Percentiles rank a stretch among this genome's conserved stretches.
phyloP scores from a whole-genome alignment of 371 early-diverging fungal genomes.

The Mortierella sp. region DNA sequence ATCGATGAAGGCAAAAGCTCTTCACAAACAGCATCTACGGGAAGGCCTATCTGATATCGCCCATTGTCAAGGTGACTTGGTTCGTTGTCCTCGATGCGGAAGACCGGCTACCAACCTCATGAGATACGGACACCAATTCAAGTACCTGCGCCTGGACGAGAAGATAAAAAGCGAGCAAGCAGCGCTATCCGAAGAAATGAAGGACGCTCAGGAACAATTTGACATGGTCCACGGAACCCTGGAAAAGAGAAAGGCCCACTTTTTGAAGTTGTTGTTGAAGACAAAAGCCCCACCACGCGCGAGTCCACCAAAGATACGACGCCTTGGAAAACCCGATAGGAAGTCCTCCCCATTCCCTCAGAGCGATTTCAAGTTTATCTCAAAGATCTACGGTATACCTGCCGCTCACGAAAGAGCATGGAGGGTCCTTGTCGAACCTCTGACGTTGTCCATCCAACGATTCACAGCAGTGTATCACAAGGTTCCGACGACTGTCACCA shows the following conservation, averaged over 20 bases:
- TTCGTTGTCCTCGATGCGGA: no score
- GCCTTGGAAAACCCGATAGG: conserved; percentile 9
- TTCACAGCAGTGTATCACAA: conserved; percentile 7
- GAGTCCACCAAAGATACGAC: background rate
- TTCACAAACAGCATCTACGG: no score
- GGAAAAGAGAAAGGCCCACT: no score
- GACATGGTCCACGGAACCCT: no score
- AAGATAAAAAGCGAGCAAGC: no score
- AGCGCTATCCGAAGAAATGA: no score
- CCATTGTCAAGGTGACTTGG: conserved; percentile 6
- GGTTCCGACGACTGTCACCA: background rate
- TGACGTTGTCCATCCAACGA: background rate
- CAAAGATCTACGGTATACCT: conserved; percentile 21
- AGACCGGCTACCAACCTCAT: no score
- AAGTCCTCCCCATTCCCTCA: conserved; percentile 2
- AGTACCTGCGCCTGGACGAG: no score
- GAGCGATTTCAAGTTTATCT: background rate
- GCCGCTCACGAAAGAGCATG: conserved; percentile 27
- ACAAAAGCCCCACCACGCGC: background rate
- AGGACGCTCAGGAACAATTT: no score
- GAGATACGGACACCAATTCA: no score
- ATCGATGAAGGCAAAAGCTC: conserved; percentile 31
- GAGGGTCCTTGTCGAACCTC: conserved; percentile 15
- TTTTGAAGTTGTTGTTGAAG: no score
- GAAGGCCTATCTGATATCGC: no score